phyloP scores from a whole-genome alignment of 768 basidiomycete species.

The Paxillus ammoniavirescens region DNA sequence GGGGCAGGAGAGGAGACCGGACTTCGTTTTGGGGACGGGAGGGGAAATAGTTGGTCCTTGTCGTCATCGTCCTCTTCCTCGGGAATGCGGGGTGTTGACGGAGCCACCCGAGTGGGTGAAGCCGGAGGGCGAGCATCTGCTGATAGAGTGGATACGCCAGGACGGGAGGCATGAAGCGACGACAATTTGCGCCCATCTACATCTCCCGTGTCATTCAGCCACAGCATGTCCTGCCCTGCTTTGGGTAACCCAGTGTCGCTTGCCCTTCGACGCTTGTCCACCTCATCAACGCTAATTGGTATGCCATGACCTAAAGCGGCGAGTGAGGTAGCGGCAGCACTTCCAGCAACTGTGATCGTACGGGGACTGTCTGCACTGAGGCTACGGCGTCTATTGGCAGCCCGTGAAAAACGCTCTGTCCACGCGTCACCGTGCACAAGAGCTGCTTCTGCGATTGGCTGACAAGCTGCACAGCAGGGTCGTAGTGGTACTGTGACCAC shows the following conservation, averaged over 20 bases:
- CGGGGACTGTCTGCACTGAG: constrained; percentile 34
- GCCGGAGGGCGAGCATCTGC: not conserved
- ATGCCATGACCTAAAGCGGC: constrained; percentile 22
- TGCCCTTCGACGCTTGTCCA: constrained; percentile 55
- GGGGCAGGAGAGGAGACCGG: constrained; percentile 42
- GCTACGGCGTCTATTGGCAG: constrained; percentile 58
- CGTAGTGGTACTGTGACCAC: constrained; percentile 63
- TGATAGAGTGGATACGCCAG: not conserved
- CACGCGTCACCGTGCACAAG: constrained; percentile 54
- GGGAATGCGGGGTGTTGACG: constrained; percentile 25
- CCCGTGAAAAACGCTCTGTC: constrained; percentile 62
- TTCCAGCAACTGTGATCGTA: constrained; percentile 29
- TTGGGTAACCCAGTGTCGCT: constrained; percentile 28
- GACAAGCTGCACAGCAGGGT: constrained; percentile 67
- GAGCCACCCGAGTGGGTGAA: constrained; percentile 13
- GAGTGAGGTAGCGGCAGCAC: constrained; percentile 26
- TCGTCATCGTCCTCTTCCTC: constrained; percentile 47
- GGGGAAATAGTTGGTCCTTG: constrained; percentile 54
- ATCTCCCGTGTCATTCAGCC: constrained; percentile 3
- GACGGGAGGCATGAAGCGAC: not conserved
- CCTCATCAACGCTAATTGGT: constrained; percentile 59
- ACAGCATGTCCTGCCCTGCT: not conserved
- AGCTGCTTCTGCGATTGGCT: constrained; percentile 55
- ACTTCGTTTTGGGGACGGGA: constrained; percentile 57
- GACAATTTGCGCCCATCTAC: not conserved